These are phyloP conservation scores for Thelephora terrestris DNA, from an alignment of 1,284 basidiomycete species.

Conservation along the genomic window DNA sequence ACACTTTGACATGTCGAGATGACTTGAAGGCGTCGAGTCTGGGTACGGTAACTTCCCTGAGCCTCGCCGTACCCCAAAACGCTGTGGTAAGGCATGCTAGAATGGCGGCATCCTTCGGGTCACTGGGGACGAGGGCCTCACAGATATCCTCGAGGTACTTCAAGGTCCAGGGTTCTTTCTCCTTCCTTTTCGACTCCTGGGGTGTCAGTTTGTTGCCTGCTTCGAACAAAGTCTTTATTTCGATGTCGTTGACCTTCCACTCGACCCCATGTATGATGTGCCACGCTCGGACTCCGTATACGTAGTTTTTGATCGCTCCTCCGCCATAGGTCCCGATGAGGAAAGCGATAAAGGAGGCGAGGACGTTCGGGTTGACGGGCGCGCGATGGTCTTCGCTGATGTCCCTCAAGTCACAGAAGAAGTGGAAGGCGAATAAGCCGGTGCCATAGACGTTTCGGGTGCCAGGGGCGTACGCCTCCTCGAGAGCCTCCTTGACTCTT, in stretches of 20 bases:
- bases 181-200: background rate
- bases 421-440: constrained; percentile 21
- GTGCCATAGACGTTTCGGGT: constrained; percentile 20
- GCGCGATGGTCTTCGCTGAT: constrained; percentile 13
- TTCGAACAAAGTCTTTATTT: constrained; percentile 5
- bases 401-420: constrained; percentile 18
- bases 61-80: constrained; percentile 22
- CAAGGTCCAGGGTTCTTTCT: constrained; percentile 10
- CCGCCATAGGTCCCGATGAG: constrained; percentile 12
- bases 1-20: constrained; percentile 12
- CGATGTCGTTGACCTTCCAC: constrained; percentile 11
- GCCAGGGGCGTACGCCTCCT: constrained; percentile 8
- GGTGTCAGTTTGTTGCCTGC: constrained; percentile 8
- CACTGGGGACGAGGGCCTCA: background rate
- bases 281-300: constrained; percentile 16
- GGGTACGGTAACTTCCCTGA: constrained; percentile 27
- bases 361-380: constrained; percentile 9
- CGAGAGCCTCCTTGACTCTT: constrained; percentile 11
- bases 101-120: constrained; percentile 22
- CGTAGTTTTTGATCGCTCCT: constrained; percentile 13
- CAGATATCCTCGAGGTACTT: constrained; percentile 5
- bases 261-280: constrained; percentile 14
- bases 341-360: constrained; percentile 10
- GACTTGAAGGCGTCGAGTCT: constrained; percentile 20
- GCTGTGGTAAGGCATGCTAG: constrained; percentile 22